Evolutionary conservation across 83 land plant genomes (phyloP).

Genomic region (Picea abies): DNA sequence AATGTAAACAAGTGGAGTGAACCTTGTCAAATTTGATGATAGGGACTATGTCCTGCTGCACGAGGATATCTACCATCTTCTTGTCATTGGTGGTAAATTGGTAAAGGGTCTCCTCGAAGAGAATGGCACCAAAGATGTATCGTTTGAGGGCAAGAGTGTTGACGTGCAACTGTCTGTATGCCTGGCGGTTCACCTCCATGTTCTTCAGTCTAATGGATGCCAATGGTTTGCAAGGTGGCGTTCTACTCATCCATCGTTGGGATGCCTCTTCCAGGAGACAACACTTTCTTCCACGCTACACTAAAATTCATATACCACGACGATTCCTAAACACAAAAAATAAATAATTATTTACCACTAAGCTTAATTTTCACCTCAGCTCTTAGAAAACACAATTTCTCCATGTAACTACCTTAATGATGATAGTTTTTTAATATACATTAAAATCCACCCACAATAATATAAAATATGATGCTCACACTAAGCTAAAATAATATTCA

Average conservation of each 20-base stretch:
- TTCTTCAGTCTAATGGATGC: slow-evolving; percentile 71
- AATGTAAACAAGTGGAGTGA: not conserved
- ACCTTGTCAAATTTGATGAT: slow-evolving; percentile 77
- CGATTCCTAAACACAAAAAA: not conserved
- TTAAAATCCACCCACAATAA: too few relatives aligned
- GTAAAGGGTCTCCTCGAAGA: slow-evolving; percentile 71
- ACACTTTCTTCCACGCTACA: slow-evolving; percentile 51
- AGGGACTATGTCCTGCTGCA: slow-evolving; percentile 59
- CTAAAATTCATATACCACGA: not conserved
- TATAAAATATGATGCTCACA: too few relatives aligned
- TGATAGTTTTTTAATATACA: too few relatives aligned
- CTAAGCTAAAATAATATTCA: too few relatives aligned
- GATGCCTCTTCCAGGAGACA: slow-evolving; percentile 68
- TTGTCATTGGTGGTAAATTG: slow-evolving; percentile 59
- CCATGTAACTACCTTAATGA: too few relatives aligned
- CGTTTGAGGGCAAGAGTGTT: slow-evolving; percentile 51
- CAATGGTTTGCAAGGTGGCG: slow-evolving; percentile 65
- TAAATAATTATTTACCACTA: too few relatives aligned
- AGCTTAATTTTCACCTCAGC: too few relatives aligned
- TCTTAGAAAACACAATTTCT: too few relatives aligned
- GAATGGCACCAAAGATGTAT: slow-evolving; percentile 65
- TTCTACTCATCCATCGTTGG: slow-evolving; percentile 64
- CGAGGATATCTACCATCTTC: slow-evolving; percentile 64
- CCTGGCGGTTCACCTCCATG: slow-evolving; percentile 65
- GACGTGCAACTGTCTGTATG: slow-evolving; percentile 53